Percentiles rank a stretch among this genome's conserved stretches.
These are phyloP conservation scores for Boletus coccyginus DNA, from an alignment of 768 basidiomycete species.

Conservation along the genomic window DNA sequence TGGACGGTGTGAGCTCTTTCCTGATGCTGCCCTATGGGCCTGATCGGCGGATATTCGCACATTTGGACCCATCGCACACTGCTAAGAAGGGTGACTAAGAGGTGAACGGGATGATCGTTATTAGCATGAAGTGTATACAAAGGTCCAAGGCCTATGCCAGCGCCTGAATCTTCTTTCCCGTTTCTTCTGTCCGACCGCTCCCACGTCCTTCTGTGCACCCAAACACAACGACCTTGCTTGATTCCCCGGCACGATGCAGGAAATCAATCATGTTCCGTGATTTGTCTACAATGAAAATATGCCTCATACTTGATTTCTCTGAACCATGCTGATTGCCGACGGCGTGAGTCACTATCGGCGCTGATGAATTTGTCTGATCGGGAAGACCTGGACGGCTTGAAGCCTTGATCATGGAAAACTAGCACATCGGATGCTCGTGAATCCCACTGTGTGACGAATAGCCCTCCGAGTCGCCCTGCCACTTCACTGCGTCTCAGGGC, in stretches of 20 bases:
- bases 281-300: constrained; percentile 86
- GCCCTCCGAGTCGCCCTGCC: too few relatives aligned
- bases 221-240: constrained; percentile 74
- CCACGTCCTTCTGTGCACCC: constrained; percentile 68
- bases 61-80: too few relatives aligned
- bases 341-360: too few relatives aligned
- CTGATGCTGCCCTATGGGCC: too few relatives aligned
- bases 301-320: constrained; percentile 29
- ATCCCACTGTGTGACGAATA: too few relatives aligned
- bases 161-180: constrained; percentile 49
- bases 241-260: constrained; percentile 80
- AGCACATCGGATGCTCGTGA: too few relatives aligned
- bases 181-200: constrained; percentile 47
- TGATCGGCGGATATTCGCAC: too few relatives aligned
- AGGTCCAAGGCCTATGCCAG: constrained; percentile 14
- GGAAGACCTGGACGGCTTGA: too few relatives aligned
- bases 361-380: too few relatives aligned
- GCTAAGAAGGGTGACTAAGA: not conserved
- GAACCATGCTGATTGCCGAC: too few relatives aligned
- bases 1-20: too few relatives aligned
- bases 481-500: constrained; percentile 47
- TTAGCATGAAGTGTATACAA: not conserved
- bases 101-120: not conserved
- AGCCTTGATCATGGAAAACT: too few relatives aligned
- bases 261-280: constrained; percentile 94